These are phyloP conservation scores for Eimeria maxima DNA, from an alignment of 169 alveolate species.

Conservation along the genomic window DNA sequence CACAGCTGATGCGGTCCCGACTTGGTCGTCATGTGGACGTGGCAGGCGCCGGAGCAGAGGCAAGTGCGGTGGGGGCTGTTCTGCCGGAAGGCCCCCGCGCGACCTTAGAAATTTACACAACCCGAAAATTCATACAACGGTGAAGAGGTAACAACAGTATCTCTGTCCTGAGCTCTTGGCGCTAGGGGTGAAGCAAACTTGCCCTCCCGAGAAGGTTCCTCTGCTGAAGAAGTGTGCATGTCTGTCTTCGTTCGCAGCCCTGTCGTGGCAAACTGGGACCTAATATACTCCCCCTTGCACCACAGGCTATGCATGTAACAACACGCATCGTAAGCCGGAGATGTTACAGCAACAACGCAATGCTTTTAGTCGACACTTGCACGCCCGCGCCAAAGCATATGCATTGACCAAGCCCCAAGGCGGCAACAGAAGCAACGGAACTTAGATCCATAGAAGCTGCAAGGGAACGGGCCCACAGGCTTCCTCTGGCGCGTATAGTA, in stretches of 20 bases:
- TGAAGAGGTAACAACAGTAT: background rate
- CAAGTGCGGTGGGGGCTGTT: background rate
- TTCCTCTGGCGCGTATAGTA: constrained; percentile 55
- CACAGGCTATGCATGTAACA: constrained; percentile 25
- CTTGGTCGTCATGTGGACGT: constrained; percentile 23
- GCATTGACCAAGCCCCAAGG: background rate
- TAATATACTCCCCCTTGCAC: background rate
- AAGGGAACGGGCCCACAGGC: constrained; percentile 49
- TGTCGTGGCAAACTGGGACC: background rate
- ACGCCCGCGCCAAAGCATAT: background rate
- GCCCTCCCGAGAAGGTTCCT: background rate
- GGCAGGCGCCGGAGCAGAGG: constrained; percentile 62
- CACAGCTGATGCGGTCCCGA: background rate
- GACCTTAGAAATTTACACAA: background rate
- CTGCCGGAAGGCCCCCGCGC: constrained; percentile 1
- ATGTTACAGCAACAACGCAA: background rate
- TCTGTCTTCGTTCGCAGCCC: constrained; percentile 22
- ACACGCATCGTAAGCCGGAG: background rate
- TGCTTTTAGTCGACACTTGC: background rate
- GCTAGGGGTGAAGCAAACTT: constrained; percentile 11
- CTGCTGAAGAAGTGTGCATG: background rate
- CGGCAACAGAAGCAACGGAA: background rate
- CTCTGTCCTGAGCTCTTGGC: constrained; percentile 45
- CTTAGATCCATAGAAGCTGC: constrained; percentile 36
- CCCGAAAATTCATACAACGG: background rate